Percentiles rank a stretch among this genome's conserved stretches.
phyloP scores from a whole-genome alignment of 2,329 filamentous ascomycete genomes.

The Grosmannia clavigera region DNA sequence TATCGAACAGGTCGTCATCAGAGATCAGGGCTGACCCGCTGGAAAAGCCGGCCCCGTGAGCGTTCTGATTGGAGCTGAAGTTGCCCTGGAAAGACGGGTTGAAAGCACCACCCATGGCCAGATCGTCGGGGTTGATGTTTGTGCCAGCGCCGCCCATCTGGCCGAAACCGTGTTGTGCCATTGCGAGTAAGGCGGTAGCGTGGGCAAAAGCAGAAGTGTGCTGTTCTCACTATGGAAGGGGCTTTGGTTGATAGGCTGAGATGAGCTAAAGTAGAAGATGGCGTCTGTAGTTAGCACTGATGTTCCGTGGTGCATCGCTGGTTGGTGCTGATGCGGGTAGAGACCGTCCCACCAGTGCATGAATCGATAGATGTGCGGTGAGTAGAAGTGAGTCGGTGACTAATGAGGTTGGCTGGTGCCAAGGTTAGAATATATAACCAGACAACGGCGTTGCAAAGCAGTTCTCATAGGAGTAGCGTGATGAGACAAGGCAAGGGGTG shows the following conservation, averaged over 20 bases:
- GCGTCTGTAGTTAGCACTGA: not conserved
- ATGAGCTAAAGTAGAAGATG: not conserved
- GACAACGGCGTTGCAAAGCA: too few species aligned
- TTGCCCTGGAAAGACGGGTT: slow-evolving; percentile 51
- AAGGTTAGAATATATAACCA: too few species aligned
- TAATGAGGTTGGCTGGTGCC: not conserved
- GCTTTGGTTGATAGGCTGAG: not conserved
- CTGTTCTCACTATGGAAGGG: too few species aligned
- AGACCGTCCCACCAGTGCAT: not conserved
- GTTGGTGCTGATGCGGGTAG: not conserved
- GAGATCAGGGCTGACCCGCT: slow-evolving; percentile 67
- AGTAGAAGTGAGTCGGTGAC: not conserved
- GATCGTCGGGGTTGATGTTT: slow-evolving; percentile 73
- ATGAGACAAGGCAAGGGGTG: not conserved
- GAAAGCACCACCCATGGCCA: slow-evolving; percentile 54
- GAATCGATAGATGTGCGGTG: not conserved
- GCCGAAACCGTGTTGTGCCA: slow-evolving; percentile 45
- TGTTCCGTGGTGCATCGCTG: not conserved
- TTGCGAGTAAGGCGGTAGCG: slow-evolving; percentile 14
- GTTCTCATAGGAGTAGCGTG: too few species aligned
- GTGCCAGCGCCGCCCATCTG: slow-evolving; percentile 39
- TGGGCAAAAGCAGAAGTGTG: not conserved
- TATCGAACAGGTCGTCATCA: slow-evolving; percentile 80
- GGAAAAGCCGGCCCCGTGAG: slow-evolving; percentile 59
- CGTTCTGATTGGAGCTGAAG: slow-evolving; percentile 40